These are phyloP conservation scores for Salicornia ramosissima DNA, from an alignment of 148 eudicot genomes.

Conservation along the genomic window DNA sequence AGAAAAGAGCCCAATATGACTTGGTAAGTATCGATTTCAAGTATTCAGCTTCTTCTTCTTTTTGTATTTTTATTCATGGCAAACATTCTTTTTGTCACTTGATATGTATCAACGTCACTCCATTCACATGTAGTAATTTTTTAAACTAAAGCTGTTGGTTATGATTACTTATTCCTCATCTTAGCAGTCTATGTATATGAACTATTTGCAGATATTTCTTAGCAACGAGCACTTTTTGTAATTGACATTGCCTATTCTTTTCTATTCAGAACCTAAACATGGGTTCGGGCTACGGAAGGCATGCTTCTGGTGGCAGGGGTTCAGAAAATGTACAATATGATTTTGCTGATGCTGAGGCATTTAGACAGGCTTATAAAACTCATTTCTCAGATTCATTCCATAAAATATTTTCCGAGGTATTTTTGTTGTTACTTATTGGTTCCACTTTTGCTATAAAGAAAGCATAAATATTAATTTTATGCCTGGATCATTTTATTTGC, in stretches of 20 bases:
- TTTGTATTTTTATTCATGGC: no score
- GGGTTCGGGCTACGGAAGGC: conserved; percentile 40
- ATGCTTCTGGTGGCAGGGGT: conserved; percentile 33
- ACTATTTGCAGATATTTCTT: neutral
- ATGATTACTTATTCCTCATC: neutral
- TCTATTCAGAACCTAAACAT: conserved; percentile 34
- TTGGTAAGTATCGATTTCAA: conserved; percentile 42
- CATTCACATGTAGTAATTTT: neutral
- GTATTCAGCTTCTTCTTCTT: neutral
- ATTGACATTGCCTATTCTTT: conserved; percentile 5
- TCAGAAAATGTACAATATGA: conserved; percentile 40
- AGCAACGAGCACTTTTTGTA: neutral
- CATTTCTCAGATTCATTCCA: conserved; percentile 81
- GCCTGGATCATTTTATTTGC: neutral
- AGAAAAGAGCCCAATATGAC: conserved; percentile 78
- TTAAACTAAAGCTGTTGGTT: neutral
- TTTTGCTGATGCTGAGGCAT: conserved; percentile 45
- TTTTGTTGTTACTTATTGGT: neutral
- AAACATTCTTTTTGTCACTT: neutral
- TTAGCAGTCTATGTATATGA: neutral
- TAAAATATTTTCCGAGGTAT: conserved; percentile 86
- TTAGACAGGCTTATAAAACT: conserved; percentile 45
- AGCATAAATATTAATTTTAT: neutral
- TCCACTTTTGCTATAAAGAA: neutral
- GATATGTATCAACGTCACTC: neutral